Conservation (phyloP, 2,329 filamentous ascomycete genomes). For the Metarhizium rileyi region DNA sequence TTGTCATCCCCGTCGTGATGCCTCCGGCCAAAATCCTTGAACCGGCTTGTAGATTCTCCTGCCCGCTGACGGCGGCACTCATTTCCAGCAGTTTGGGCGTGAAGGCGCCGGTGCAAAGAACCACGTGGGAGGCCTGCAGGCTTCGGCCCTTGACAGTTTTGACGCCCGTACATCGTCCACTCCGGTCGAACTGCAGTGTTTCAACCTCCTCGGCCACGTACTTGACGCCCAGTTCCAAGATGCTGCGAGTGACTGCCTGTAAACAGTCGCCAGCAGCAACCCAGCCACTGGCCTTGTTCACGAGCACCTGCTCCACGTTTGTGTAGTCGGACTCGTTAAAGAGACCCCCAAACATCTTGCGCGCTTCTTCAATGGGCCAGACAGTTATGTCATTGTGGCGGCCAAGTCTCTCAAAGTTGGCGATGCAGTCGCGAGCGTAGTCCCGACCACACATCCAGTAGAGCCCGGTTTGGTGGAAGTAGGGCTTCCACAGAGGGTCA, state of each 20-base stretch:
- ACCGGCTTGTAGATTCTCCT: constrained; percentile 38
- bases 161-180: constrained; percentile 38
- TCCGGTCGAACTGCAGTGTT: constrained; percentile 34
- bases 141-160: constrained; percentile 32
- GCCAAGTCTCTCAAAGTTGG: constrained; percentile 40
- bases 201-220: constrained; percentile 45
- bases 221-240: constrained; percentile 45
- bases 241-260: constrained; percentile 40
- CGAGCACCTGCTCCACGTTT: constrained; percentile 47
- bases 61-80: constrained; percentile 37
- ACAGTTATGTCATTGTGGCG: constrained; percentile 30
- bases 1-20: constrained; percentile 48
- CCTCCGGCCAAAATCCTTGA: constrained; percentile 48
- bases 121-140: constrained; percentile 38
- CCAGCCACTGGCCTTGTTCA: constrained; percentile 55
- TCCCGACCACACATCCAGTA: constrained; percentile 44
- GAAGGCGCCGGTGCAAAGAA: constrained; percentile 49
- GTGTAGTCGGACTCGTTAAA: constrained; percentile 52
- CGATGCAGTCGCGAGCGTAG: constrained; percentile 39
- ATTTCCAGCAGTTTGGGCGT: constrained; percentile 45
- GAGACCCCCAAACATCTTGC: constrained; percentile 44
- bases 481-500: constrained; percentile 45
- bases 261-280: constrained; percentile 51
- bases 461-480: constrained; percentile 52
- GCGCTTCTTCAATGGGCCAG: constrained; percentile 33